Evolutionary conservation across 306 rosid species (phyloP), one percentile per base, ranked within the genome.

Genomic region (Dalbergia cochinchinensis): DNA sequence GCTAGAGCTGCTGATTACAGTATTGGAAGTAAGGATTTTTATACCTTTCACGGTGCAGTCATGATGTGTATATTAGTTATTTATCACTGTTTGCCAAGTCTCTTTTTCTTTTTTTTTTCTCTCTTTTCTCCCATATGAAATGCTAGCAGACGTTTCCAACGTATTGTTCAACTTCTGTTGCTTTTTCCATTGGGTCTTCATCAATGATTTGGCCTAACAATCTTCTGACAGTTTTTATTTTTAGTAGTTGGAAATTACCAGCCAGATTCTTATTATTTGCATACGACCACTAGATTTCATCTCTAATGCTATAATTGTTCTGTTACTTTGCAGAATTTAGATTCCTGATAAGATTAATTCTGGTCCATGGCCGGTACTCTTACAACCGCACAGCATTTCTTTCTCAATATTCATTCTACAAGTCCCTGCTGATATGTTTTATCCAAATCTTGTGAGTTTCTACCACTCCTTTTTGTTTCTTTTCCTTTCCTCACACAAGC

Each of bases 1-100:
- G 99, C 99, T n/a, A 93, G 99, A 86, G 98, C 99, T 3, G 98
- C 99, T 67, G 99, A 96, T 89, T 96, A 96, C 83, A 93, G 98
- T 59, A 85, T 93, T 65, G 99, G 99, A 88, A 96, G 99, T 96
- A 89, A 83, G 99, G 37, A 73, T 14, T 47, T 8, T 34, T 65
- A 12, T 58, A 35, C 44, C 39, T 65, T 34, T 81, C 60, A 35
- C 61, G 31, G 37, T 76, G 77, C 69, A 61, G 53, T 81, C 50
- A 53, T 50, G 48, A 71, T 79, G 69, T 67, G 57, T 76, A 14
- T 15, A 11, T 47, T 41, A 79, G 81, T 66, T 71, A n/a, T 68
- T 33, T 45, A 20, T 60, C 18, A 42, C 51, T 57, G 75, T 81
- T 61, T 11, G 31, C 70, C 75, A 20, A 35, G 35, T 69, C 58